A percentile compares a stretch with the other conserved stretches of the same genome.
phyloP scores from a whole-genome alignment of 768 basidiomycete genomes.

The Podaxis sp. region DNA sequence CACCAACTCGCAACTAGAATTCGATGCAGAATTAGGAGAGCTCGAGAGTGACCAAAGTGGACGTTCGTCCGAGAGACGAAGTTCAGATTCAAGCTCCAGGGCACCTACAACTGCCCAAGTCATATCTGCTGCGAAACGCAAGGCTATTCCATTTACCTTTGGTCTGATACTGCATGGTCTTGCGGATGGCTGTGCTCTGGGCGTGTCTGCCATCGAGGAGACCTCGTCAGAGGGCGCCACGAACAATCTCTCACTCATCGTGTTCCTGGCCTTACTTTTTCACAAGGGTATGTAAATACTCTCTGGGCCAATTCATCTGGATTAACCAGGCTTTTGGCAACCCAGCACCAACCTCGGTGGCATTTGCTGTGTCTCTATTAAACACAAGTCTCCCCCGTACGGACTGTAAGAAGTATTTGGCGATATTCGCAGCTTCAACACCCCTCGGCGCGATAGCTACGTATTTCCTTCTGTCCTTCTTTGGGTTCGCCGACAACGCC shows the following conservation, averaged over 20 bases:
- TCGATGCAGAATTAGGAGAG: slow-evolving; percentile 65
- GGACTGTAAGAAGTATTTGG: slow-evolving; percentile 73
- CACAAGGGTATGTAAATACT: slow-evolving; percentile 71
- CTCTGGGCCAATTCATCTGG: slow-evolving; percentile 26
- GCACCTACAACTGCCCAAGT: slow-evolving; percentile 19
- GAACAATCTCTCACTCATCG: slow-evolving; percentile 67
- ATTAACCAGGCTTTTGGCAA: not conserved
- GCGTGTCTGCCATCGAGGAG: slow-evolving; percentile 61
- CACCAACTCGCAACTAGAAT: slow-evolving; percentile 40
- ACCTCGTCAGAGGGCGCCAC: slow-evolving; percentile 28
- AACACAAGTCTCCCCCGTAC: slow-evolving; percentile 65
- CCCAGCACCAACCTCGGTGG: slow-evolving; percentile 87
- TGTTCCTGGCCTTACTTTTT: slow-evolving; percentile 88
- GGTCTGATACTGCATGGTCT: slow-evolving; percentile 87
- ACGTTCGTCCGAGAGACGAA: slow-evolving; percentile 18
- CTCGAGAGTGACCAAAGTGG: slow-evolving; percentile 44
- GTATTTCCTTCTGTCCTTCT: slow-evolving; percentile 60
- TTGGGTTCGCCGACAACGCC: slow-evolving; percentile 43
- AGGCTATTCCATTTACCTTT: slow-evolving; percentile 73
- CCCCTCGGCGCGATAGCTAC: slow-evolving; percentile 81
- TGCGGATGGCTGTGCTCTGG: slow-evolving; percentile 91
- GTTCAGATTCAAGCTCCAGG: not conserved
- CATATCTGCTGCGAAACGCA: slow-evolving; percentile 26
- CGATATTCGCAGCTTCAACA: slow-evolving; percentile 81
- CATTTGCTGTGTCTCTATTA: slow-evolving; percentile 84